A percentile compares a stretch with the other conserved stretches of the same genome.
These are phyloP conservation scores for Russula sp. DNA, from an alignment of 768 basidiomycete genomes.

Conservation along the genomic window DNA sequence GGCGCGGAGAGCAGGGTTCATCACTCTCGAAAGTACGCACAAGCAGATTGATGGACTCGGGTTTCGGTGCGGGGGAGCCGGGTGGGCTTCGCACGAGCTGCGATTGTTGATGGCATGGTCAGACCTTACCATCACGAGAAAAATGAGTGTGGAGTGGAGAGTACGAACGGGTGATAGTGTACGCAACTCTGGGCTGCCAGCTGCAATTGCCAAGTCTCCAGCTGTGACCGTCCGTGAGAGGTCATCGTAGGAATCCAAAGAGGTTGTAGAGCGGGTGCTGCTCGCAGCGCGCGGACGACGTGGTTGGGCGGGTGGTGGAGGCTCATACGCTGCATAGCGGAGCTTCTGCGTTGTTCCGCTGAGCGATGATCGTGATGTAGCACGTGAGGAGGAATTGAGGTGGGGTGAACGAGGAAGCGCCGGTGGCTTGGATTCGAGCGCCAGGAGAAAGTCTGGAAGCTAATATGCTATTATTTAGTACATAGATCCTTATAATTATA, in stretches of 20 bases:
- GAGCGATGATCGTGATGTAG: slow-evolving; percentile 25
- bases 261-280: slow-evolving; percentile 31
- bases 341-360: slow-evolving; percentile 40
- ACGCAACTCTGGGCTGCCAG: slow-evolving; percentile 20
- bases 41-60: neutral
- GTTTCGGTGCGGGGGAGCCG: slow-evolving; percentile 6
- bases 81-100: neutral
- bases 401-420: slow-evolving; percentile 20
- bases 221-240: slow-evolving; percentile 19
- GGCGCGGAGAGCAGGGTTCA: neutral
- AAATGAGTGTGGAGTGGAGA: neutral
- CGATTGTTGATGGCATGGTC: neutral
- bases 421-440: slow-evolving; percentile 35
- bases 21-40: neutral
- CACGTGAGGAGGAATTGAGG: slow-evolving; percentile 18
- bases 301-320: slow-evolving; percentile 41
- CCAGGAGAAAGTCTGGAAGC: slow-evolving; percentile 65
- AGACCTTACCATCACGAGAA: neutral
- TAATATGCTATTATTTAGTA: slow-evolving; percentile 26
- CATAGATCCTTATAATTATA: neutral
- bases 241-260: slow-evolving; percentile 31
- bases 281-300: slow-evolving; percentile 28
- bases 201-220: slow-evolving; percentile 21
- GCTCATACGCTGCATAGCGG: slow-evolving; percentile 64
- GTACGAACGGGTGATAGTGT: slow-evolving; percentile 16